phyloP scores from a whole-genome alignment of 306 rosid species.

The Ceratonia siliqua region DNA sequence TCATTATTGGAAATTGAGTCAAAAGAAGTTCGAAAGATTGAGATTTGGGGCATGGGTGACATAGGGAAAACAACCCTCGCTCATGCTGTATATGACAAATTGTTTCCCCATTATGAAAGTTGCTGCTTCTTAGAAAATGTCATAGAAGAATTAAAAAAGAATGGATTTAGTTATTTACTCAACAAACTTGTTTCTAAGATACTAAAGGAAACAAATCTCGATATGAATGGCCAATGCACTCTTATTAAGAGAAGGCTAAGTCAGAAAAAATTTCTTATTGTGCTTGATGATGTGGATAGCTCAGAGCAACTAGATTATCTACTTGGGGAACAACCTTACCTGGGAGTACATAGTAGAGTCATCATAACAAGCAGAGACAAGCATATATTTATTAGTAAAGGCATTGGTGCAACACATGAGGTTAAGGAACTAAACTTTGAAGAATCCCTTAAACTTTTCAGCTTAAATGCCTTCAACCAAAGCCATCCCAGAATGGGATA shows the following conservation, averaged over 20 bases:
- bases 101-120: background rate
- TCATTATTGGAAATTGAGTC: background rate
- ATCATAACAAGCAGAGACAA: constrained; percentile 34
- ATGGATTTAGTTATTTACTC: constrained; percentile 20
- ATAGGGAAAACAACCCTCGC: background rate
- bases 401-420: constrained; percentile 14
- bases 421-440: constrained; percentile 16
- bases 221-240: background rate
- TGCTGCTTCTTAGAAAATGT: background rate
- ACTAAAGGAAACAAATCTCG: background rate
- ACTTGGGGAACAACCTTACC: background rate
- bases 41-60: background rate
- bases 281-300: constrained; percentile 35
- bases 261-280: constrained; percentile 21
- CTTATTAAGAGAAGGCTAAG: background rate
- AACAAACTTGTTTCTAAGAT: constrained; percentile 2
- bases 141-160: background rate
- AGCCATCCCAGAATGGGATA: constrained; percentile 16
- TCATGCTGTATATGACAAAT: background rate
- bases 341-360: constrained; percentile 32
- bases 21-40: background rate
- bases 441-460: constrained; percentile 41
- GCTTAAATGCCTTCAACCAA: constrained; percentile 29
- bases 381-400: constrained; percentile 1
- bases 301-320: constrained; percentile 3